Evolutionary conservation across 1,139 yeast genomes (phyloP).

Genomic region (Sugiyamaella castrensis): DNA sequence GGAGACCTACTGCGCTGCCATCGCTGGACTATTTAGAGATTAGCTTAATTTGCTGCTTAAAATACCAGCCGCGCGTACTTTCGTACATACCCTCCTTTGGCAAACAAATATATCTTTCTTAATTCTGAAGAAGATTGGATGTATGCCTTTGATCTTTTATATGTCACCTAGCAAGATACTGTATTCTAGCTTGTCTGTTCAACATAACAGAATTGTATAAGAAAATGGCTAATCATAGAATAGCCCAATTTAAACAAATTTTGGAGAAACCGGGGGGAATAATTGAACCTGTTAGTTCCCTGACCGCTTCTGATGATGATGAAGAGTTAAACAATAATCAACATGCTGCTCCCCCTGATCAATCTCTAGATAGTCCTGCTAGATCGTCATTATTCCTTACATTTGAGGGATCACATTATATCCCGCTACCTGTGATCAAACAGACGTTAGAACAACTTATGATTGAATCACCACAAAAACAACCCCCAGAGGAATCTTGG

Average conservation of each 20-base stretch:
- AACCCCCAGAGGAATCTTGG: conserved; percentile 9
- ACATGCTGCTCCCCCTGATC: neutral
- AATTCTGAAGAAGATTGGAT: too few relatives aligned
- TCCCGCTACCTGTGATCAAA: conserved; percentile 14
- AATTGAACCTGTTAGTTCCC: neutral
- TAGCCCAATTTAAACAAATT: conserved; percentile 6
- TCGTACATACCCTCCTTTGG: too few relatives aligned
- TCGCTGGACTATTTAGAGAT: too few relatives aligned
- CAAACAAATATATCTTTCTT: too few relatives aligned
- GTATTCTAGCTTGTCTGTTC: too few relatives aligned
- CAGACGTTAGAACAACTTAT: conserved; percentile 4
- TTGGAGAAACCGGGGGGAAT: conserved; percentile 1
- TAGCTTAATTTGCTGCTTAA: too few relatives aligned
- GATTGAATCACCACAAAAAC: too few relatives aligned
- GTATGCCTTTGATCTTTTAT: too few relatives aligned
- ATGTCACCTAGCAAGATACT: too few relatives aligned
- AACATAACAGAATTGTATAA: too few relatives aligned
- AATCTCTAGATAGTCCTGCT: neutral
- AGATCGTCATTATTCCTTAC: conserved; percentile 10
- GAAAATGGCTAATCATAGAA: conserved; percentile 6
- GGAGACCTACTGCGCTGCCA: too few relatives aligned
- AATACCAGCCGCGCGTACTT: too few relatives aligned
- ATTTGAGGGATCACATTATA: conserved; percentile 10
- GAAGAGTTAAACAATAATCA: neutral
- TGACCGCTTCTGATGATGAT: neutral